Conservation (phyloP, 805 yeast species). For the Candida odintsovae region DNA sequence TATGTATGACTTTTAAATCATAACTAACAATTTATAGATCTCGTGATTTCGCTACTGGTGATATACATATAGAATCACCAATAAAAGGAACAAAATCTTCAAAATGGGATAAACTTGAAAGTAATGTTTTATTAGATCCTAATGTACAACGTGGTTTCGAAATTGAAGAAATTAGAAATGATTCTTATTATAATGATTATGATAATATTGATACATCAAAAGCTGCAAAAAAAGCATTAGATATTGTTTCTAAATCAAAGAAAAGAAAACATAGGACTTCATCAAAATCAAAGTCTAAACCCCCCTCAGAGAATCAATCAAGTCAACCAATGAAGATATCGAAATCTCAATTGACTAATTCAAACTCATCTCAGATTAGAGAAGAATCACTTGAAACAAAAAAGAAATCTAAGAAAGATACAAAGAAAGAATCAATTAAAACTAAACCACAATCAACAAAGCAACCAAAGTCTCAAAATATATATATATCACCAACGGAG, state of each 20-base stretch:
- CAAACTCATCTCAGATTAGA: not conserved
- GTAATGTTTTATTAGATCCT: not conserved
- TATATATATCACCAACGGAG: slow-evolving; percentile 42
- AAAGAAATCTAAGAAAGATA: not conserved
- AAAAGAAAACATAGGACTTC: not conserved
- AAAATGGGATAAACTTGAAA: not conserved
- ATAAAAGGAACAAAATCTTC: not conserved
- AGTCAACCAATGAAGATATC: too few relatives aligned
- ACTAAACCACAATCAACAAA: not conserved
- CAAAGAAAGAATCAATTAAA: not conserved
- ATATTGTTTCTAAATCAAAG: not conserved
- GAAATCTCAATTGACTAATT: not conserved
- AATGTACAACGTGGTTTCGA: not conserved
- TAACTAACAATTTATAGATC: slow-evolving; percentile 3
- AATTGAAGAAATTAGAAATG: not conserved
- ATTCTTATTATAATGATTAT: not conserved
- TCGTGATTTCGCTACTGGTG: slow-evolving; percentile 9
- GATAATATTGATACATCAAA: slow-evolving; percentile 2
- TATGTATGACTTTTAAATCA: too few relatives aligned
- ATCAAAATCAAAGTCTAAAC: not conserved
- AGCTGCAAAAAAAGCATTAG: not conserved
- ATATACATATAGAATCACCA: slow-evolving; percentile 11
- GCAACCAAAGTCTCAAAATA: slow-evolving; percentile 46
- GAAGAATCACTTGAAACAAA: not conserved
- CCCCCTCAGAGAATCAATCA: too few relatives aligned